These are phyloP conservation scores for Rhodotorula sp. DNA, from an alignment of 1,284 basidiomycete species.

Conservation along the genomic window DNA sequence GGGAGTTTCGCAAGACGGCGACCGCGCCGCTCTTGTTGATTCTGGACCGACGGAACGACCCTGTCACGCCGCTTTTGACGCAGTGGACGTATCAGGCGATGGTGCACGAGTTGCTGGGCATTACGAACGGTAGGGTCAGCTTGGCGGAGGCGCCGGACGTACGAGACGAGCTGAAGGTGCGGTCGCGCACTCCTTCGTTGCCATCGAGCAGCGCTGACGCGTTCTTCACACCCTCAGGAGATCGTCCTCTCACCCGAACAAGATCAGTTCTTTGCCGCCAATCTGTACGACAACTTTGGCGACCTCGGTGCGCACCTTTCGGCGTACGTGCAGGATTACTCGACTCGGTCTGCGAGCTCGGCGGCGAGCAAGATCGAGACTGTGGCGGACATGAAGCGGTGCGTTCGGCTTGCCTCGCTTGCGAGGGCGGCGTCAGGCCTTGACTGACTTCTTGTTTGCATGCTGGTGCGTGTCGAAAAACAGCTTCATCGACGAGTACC, in stretches of 20 bases:
- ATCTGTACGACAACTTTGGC: slow-evolving; percentile 92
- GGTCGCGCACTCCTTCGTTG: slow-evolving; percentile 43
- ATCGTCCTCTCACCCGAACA: slow-evolving; percentile 88
- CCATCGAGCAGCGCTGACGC: neutral
- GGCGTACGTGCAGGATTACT: slow-evolving; percentile 91
- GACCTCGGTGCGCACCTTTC: slow-evolving; percentile 92
- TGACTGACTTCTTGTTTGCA: neutral
- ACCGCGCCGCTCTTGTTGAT: slow-evolving; percentile 57
- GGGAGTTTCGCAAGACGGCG: slow-evolving; percentile 57
- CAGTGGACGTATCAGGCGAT: slow-evolving; percentile 99
- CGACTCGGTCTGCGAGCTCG: slow-evolving; percentile 67
- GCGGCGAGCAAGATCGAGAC: slow-evolving; percentile 85
- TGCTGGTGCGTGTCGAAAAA: no score
- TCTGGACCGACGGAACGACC: slow-evolving; percentile 88
- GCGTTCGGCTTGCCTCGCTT: neutral
- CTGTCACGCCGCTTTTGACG: slow-evolving; percentile 92
- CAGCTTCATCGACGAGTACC: slow-evolving; percentile 93
- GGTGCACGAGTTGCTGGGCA: slow-evolving; percentile 94
- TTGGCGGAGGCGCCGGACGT: slow-evolving; percentile 82
- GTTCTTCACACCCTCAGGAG: slow-evolving; percentile 61
- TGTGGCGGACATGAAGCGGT: slow-evolving; percentile 89
- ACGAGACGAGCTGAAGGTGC: slow-evolving; percentile 75
- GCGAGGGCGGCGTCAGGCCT: no score
- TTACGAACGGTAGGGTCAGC: slow-evolving; percentile 90
- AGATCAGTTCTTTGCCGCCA: slow-evolving; percentile 90